Evolutionary conservation across 257 asterid genomes (phyloP).

Genomic region (Knoxia roxburghii): DNA sequence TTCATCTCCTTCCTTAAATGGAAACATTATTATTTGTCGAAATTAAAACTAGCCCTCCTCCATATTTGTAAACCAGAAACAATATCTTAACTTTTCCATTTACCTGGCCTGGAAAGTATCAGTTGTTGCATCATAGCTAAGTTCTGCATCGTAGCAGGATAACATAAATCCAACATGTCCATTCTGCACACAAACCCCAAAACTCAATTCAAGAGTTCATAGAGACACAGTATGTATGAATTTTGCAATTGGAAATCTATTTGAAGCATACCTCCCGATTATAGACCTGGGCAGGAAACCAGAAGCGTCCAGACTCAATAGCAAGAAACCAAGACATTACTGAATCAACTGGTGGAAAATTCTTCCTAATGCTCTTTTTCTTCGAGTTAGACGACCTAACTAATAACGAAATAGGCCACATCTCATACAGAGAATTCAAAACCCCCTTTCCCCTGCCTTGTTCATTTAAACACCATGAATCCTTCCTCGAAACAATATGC

Average conservation of each 20-base stretch:
- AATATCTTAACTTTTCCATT: no score
- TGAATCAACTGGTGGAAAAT: slow-evolving; percentile 53
- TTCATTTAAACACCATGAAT: slow-evolving; percentile 34
- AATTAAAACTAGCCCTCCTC: no score
- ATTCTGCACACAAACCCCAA: slow-evolving; percentile 19
- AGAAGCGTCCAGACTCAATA: slow-evolving; percentile 69
- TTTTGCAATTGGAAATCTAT: no score
- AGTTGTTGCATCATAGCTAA: slow-evolving; percentile 24
- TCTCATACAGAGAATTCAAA: slow-evolving; percentile 27
- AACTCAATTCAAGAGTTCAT: no score
- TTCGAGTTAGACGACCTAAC: slow-evolving; percentile 38
- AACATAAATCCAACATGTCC: slow-evolving; percentile 30
- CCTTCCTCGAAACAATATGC: slow-evolving; percentile 42
- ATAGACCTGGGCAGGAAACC: slow-evolving; percentile 92
- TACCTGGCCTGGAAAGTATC: slow-evolving; percentile 31
- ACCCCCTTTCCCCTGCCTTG: slow-evolving; percentile 42
- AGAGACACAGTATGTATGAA: no score
- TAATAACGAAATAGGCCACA: slow-evolving; percentile 51
- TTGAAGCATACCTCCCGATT: slow-evolving; percentile 62
- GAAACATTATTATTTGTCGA: no score
- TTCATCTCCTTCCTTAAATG: no score
- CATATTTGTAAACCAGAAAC: no score
- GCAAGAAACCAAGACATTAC: slow-evolving; percentile 68
- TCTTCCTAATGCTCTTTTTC: slow-evolving; percentile 22
- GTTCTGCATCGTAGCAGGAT: slow-evolving; percentile 29